Percentiles rank a stretch among this genome's conserved stretches.
These are phyloP conservation scores for Rheum nobile DNA, from an alignment of 148 eudicot genomes.

Conservation along the genomic window DNA sequence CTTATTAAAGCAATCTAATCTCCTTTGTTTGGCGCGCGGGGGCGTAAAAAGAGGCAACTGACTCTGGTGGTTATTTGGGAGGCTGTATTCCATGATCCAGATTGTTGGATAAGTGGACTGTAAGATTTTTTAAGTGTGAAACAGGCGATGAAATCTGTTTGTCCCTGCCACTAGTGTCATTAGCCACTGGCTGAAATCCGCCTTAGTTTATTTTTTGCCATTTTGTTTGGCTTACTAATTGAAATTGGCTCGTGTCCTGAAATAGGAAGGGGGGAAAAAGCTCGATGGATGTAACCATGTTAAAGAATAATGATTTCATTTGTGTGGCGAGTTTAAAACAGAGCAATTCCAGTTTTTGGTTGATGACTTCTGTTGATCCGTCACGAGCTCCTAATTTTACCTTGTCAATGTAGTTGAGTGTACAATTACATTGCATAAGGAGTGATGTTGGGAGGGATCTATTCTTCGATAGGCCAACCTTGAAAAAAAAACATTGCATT, in stretches of 20 bases:
- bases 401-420: too few species aligned
- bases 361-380: not conserved
- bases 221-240: not conserved
- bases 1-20: not conserved
- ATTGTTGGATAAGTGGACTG: not conserved
- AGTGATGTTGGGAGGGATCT: too few species aligned
- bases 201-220: not conserved
- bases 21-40: not conserved
- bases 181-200: constrained; percentile 2
- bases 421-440: too few species aligned
- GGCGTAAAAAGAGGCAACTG: not conserved
- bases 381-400: too few species aligned
- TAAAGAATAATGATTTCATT: not conserved
- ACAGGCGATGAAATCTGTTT: not conserved
- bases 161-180: not conserved
- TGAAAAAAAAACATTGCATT: too few species aligned
- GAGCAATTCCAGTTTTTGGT: not conserved
- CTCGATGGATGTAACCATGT: not conserved
- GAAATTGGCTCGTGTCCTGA: constrained; percentile 2
- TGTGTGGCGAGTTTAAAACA: constrained; percentile 2
- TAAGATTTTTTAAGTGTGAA: not conserved
- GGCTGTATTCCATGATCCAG: not conserved
- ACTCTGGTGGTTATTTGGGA: not conserved
- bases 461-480: too few species aligned
- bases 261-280: not conserved